These are phyloP conservation scores for Lichtheimia corymbifera DNA, from an alignment of 371 early-diverging fungal species.

Conservation along the genomic window DNA sequence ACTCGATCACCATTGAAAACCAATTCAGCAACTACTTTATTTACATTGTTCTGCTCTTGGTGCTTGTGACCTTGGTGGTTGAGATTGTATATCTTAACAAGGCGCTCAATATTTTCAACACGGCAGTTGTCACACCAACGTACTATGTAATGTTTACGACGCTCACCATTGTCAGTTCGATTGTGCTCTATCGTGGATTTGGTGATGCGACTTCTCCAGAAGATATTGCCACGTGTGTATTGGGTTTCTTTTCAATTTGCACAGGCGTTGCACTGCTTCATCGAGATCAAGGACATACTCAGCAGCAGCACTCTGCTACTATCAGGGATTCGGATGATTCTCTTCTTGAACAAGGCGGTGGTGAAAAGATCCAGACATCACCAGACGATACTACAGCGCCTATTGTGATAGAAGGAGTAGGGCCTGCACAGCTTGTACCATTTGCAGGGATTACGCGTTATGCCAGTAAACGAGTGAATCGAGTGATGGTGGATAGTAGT, in stretches of 20 bases:
- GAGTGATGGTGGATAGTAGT: not conserved
- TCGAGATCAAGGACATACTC: not conserved
- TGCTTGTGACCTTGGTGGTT: conserved; percentile 72
- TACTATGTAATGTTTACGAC: conserved; percentile 96
- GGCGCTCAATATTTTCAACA: conserved; percentile 90
- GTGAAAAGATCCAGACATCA: not conserved
- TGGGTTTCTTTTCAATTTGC: conserved; percentile 90
- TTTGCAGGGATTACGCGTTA: conserved; percentile 10
- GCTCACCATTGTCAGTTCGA: conserved; percentile 86
- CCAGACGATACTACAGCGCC: not conserved
- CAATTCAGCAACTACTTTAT: conserved; percentile 88
- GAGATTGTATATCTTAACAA: conserved; percentile 97
- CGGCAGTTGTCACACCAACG: conserved; percentile 87
- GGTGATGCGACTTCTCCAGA: conserved; percentile 57
- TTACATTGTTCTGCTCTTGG: conserved; percentile 76
- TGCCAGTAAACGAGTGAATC: conserved; percentile 1
- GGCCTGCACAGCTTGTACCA: conserved; percentile 6
- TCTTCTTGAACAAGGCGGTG: not conserved
- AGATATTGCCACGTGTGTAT: conserved; percentile 80
- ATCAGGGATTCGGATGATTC: too few relatives aligned
- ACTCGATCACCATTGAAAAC: conserved; percentile 81
- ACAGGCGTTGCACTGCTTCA: conserved; percentile 48
- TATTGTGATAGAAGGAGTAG: not conserved
- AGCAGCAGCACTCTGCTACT: too few relatives aligned
- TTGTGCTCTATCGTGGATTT: conserved; percentile 87